Conservation (phyloP, 140 eudicot genomes). For the Bidens hawaiensis region DNA sequence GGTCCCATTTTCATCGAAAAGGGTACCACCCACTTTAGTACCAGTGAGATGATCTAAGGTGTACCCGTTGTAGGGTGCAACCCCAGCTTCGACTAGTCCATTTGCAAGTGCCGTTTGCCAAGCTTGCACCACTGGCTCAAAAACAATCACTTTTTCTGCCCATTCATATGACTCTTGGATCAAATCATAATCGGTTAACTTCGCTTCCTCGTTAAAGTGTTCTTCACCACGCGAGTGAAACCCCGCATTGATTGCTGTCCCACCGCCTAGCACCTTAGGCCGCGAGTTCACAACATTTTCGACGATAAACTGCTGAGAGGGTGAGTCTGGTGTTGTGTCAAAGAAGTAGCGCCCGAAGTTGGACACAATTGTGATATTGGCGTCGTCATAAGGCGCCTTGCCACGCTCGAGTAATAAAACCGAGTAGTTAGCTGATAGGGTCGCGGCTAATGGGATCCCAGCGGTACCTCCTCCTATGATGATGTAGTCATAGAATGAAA, state of each 20-base stretch:
- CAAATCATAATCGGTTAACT: too few species aligned
- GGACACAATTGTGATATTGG: slow-evolving; percentile 44
- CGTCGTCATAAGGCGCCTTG: slow-evolving; percentile 62
- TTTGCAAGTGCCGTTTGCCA: slow-evolving; percentile 62
- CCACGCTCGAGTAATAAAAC: slow-evolving; percentile 90
- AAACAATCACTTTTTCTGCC: slow-evolving; percentile 61
- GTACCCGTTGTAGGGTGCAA: slow-evolving; percentile 51
- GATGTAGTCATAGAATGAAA: slow-evolving; percentile 67
- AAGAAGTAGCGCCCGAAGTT: slow-evolving; percentile 47
- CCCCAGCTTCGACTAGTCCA: slow-evolving; percentile 55
- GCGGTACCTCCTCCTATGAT: slow-evolving; percentile 82
- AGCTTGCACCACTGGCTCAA: slow-evolving; percentile 38
- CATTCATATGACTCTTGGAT: too few species aligned
- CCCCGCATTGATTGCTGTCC: slow-evolving; percentile 59
- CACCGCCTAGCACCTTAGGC: slow-evolving; percentile 73
- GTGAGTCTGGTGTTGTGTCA: slow-evolving; percentile 39
- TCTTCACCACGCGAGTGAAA: slow-evolving; percentile 64
- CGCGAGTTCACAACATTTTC: slow-evolving; percentile 70
- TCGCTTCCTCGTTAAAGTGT: too few species aligned
- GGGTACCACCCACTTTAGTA: too few species aligned
- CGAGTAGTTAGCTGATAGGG: slow-evolving; percentile 54
- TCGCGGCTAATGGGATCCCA: slow-evolving; percentile 80
- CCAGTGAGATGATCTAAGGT: slow-evolving; percentile 52
- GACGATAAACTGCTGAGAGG: too few species aligned
- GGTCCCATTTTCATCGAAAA: slow-evolving; percentile 47